Evolutionary conservation across 305 asterid species (phyloP).

Genomic region (Fraxinus sp.): DNA sequence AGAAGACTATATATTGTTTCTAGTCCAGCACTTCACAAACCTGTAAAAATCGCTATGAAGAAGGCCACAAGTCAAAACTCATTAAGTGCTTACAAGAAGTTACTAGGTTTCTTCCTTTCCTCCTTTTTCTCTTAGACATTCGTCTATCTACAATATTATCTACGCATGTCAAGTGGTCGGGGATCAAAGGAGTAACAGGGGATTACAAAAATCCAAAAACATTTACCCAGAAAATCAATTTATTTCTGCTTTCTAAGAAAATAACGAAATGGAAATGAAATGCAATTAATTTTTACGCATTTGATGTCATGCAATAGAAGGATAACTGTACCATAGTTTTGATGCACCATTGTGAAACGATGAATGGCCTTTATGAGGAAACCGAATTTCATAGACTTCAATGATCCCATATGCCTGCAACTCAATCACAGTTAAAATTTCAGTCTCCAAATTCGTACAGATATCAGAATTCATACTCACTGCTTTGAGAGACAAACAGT

Average conservation of each 20-base stretch:
- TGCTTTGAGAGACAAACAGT: background rate
- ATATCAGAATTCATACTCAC: background rate
- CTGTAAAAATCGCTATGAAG: background rate
- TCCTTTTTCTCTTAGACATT: background rate
- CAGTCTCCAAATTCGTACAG: background rate
- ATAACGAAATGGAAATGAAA: background rate
- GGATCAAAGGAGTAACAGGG: background rate
- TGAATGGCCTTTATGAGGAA: conserved; percentile 70
- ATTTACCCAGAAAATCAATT: background rate
- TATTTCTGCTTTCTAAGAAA: background rate
- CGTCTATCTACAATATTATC: background rate
- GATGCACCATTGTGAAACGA: conserved; percentile 73
- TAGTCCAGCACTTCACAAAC: background rate
- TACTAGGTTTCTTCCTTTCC: background rate
- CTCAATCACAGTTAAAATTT: conserved; percentile 5
- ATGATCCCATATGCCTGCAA: conserved; percentile 93
- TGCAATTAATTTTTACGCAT: background rate
- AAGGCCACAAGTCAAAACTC: background rate
- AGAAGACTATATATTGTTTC: background rate
- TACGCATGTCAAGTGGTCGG: background rate
- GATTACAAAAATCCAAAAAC: background rate
- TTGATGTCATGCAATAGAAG: background rate
- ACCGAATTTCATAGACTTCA: conserved; percentile 68
- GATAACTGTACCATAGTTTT: conserved; percentile 76
- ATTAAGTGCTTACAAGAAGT: conserved; percentile 1